Evolutionary conservation across 2,329 filamentous ascomycete genomes (phyloP).

Genomic region (Lecanicillium sp.): DNA sequence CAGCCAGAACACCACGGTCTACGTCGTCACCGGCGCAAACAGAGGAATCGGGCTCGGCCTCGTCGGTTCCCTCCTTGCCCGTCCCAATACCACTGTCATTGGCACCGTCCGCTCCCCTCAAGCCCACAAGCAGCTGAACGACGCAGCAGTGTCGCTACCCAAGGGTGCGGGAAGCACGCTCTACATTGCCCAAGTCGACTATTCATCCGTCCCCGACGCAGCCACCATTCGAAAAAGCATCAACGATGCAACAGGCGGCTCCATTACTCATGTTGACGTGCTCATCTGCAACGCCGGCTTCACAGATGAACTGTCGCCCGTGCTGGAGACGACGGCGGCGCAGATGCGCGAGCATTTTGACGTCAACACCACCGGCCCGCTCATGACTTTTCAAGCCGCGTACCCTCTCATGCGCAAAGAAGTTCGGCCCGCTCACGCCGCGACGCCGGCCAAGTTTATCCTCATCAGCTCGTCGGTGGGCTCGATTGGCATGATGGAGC

Average conservation of each 20-base stretch:
- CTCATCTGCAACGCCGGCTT: slow-evolving; percentile 45
- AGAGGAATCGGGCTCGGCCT: slow-evolving; percentile 32
- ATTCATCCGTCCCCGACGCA: slow-evolving; percentile 18
- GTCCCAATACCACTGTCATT: slow-evolving; percentile 44
- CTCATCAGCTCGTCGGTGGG: slow-evolving; percentile 28
- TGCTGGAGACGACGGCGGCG: slow-evolving; percentile 18
- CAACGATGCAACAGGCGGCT: slow-evolving; percentile 17
- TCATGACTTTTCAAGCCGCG: slow-evolving; percentile 26
- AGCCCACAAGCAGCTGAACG: slow-evolving; percentile 11
- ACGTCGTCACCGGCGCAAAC: slow-evolving; percentile 32
- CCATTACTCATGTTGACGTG: slow-evolving; percentile 35
- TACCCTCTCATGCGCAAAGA: slow-evolving; percentile 23
- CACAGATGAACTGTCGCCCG: slow-evolving; percentile 19
- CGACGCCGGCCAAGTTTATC: slow-evolving; percentile 23
- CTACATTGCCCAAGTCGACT: slow-evolving; percentile 30
- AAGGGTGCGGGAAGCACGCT: slow-evolving; percentile 21
- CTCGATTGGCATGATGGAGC: slow-evolving; percentile 23
- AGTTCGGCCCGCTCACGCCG: background rate
- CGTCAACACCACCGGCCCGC: slow-evolving; percentile 34
- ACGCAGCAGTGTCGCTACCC: slow-evolving; percentile 15
- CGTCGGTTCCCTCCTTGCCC: slow-evolving; percentile 29
- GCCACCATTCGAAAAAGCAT: slow-evolving; percentile 14
- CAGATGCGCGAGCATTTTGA: slow-evolving; percentile 32
- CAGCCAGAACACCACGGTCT: slow-evolving; percentile 24
- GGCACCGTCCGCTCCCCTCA: slow-evolving; percentile 26